Evolutionary conservation across 1,284 basidiomycete genomes (phyloP).

Genomic region (Peniophora sp.): DNA sequence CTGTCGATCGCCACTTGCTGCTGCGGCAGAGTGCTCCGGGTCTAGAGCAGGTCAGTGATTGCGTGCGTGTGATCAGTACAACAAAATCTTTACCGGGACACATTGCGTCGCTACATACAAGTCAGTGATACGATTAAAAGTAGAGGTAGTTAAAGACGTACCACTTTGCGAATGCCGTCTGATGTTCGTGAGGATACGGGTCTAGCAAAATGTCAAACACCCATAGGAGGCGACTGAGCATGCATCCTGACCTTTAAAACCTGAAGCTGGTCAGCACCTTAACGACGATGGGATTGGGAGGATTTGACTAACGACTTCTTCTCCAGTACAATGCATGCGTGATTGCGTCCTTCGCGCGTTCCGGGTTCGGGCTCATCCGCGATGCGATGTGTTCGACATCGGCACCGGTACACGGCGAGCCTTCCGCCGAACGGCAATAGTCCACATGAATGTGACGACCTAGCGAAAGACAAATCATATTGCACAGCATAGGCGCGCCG

Average conservation of each 20-base stretch:
- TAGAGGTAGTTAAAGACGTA: slow-evolving; percentile 12
- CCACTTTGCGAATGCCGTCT: slow-evolving; percentile 47
- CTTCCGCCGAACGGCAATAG: slow-evolving; percentile 38
- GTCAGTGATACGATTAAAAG: neutral
- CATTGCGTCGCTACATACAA: slow-evolving; percentile 51
- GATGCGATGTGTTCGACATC: slow-evolving; percentile 39
- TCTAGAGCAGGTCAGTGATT: slow-evolving; percentile 22
- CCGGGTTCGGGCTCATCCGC: slow-evolving; percentile 36
- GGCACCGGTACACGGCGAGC: slow-evolving; percentile 27
- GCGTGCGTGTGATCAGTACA: neutral
- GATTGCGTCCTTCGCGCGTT: slow-evolving; percentile 42
- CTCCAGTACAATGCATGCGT: slow-evolving; percentile 52
- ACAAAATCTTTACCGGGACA: slow-evolving; percentile 31
- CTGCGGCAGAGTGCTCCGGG: slow-evolving; percentile 35
- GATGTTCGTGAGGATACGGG: slow-evolving; percentile 51
- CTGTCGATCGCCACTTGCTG: slow-evolving; percentile 26
- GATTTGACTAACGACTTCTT: slow-evolving; percentile 33
- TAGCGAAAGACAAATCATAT: slow-evolving; percentile 44
- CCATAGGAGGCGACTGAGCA: neutral
- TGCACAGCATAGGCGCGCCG: slow-evolving; percentile 60
- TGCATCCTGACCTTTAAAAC: slow-evolving; percentile 20
- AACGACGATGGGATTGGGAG: neutral
- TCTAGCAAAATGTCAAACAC: slow-evolving; percentile 23
- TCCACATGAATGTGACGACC: slow-evolving; percentile 51
- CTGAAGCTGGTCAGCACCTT: slow-evolving; percentile 6